Evolutionary conservation across 2,329 filamentous ascomycete genomes (phyloP).

Genomic region (Ceratocystis diversiconidia): DNA sequence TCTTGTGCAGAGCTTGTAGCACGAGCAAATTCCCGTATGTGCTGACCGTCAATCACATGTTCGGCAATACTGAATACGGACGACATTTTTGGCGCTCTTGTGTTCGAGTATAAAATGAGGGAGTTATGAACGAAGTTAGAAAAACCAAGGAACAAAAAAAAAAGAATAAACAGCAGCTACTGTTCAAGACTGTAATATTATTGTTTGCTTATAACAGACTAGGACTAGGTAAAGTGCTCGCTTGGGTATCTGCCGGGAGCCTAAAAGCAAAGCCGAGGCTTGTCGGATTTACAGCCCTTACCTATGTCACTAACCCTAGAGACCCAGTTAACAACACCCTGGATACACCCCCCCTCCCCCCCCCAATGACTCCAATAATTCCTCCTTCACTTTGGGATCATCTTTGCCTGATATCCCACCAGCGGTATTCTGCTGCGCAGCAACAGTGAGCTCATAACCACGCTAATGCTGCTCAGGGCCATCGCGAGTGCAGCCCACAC

Average conservation of each 20-base stretch:
- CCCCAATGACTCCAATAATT: background rate
- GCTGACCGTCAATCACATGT: slow-evolving; percentile 57
- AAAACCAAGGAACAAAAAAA: too few relatives aligned
- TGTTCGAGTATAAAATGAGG: background rate
- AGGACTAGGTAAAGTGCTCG: too few relatives aligned
- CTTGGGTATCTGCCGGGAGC: too few relatives aligned
- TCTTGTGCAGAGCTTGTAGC: slow-evolving; percentile 61
- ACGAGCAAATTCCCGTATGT: slow-evolving; percentile 69
- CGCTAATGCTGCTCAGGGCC: slow-evolving; percentile 82
- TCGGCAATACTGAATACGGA: slow-evolving; percentile 16
- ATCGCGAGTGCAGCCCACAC: slow-evolving; percentile 86
- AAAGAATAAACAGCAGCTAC: too few relatives aligned
- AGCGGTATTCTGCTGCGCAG: slow-evolving; percentile 40
- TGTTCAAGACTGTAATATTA: too few relatives aligned
- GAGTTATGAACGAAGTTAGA: too few relatives aligned
- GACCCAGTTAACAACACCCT: too few relatives aligned
- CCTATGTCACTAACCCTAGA: too few relatives aligned
- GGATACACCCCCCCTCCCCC: too few relatives aligned
- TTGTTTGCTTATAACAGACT: too few relatives aligned
- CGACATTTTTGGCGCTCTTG: background rate
- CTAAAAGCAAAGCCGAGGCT: too few relatives aligned
- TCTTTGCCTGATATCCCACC: slow-evolving; percentile 31
- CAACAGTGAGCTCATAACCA: slow-evolving; percentile 67
- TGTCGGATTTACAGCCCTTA: too few relatives aligned
- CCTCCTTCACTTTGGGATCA: slow-evolving; percentile 18